Evolutionary conservation across 257 asterid species (phyloP), one percentile per base, ranked within the genome.

Genomic region (Solanum tacnaense): DNA sequence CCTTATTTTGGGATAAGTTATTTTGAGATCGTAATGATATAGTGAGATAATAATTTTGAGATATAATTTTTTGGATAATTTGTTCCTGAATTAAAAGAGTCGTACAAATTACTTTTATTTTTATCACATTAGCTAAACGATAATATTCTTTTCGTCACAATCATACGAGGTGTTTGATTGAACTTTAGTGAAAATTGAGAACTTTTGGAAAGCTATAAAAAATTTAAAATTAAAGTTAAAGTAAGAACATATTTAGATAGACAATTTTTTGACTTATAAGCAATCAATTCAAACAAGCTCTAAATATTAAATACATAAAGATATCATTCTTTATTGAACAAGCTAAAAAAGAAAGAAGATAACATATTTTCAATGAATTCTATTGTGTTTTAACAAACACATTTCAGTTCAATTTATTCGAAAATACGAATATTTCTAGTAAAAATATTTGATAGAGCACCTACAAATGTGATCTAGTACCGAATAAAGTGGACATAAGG

Each of bases 11-110:
- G 0, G 0, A 52, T 18, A 2, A 18, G 4, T 52, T 52, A 18
- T 52, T 52, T 18, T 0, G 4, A 18, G 0, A 52, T 52, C 0
- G 4, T 6, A 52, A 52, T 52, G 4, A 0, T 52, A 0, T 6
- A 0, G 1, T 52, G 9, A 52, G 10, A 52, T 52, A 52, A 18
- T 49, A 6, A 16, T 44, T 12, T 39, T 49, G 7, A 49, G 8
- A 49, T 49, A 15, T 46, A 49, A 15, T 49, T 2, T 39, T 52
- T 52, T 16, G 1, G 9, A 52, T 52, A 21, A 60, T 10, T 60
- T 60, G 7, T 3, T 60, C 1, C 0, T 21, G 0, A 23, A 60
- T 2, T 9, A 23, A 60, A 60, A 21, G 3, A 9, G 13, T 23
- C 25, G 7, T 9, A 60, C 11, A 21, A 74, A 21, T 70, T 70